Evolutionary conservation across 495 filamentous ascomycete species (phyloP), one percentile per base, ranked within the genome.

Genomic region (Lentithecium fluviatile): DNA sequence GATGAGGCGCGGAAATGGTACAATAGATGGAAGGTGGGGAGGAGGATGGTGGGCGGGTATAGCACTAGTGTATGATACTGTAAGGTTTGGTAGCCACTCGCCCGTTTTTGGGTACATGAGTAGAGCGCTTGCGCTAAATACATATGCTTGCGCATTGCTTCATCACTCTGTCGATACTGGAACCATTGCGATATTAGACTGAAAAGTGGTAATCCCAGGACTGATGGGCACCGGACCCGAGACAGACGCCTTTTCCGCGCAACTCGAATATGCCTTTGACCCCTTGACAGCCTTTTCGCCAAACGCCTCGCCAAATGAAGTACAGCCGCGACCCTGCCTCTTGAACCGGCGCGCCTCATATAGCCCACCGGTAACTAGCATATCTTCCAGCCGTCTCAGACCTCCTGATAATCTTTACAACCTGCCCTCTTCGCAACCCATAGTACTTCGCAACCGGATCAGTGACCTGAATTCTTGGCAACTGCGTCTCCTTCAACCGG

Each of bases 401-500:
- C 55, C 84, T 88, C 50, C 94, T 79, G 52, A 98, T 95, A 66
- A 98, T 98, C 84, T 98, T 98, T 58, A 98, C 95, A 12, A 98
- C 91, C 79, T 97, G 91, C 2, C 94, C 91, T 68, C 90, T 83
- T 77, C 90, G 86, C 74, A 98, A 78, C 19, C 95, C 94, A 50
- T 96, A 75, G 75, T 97, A 98, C 70, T 87, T 84, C 34, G 94
- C 89, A 36, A 98, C 90, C 13, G 94, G 94, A 77, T 98, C 94
- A 45, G 86, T 87, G 51, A 86, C 78, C 75, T 96, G 85, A 60
- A 98, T 97, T 56, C 94, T 82, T 11, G 94, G 94, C 69, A 98
- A 76, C 77, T 98, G 94, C 34, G 88, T 95, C 81, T 98, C 94
- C 85, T 96, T 97, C 69, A 98, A 78, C 50, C 94, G 82, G 76